Percentiles rank a stretch among this genome's conserved stretches.
Evolutionary conservation across 1,139 yeast genomes (phyloP).

Genomic region (Candida tetrigidarum): DNA sequence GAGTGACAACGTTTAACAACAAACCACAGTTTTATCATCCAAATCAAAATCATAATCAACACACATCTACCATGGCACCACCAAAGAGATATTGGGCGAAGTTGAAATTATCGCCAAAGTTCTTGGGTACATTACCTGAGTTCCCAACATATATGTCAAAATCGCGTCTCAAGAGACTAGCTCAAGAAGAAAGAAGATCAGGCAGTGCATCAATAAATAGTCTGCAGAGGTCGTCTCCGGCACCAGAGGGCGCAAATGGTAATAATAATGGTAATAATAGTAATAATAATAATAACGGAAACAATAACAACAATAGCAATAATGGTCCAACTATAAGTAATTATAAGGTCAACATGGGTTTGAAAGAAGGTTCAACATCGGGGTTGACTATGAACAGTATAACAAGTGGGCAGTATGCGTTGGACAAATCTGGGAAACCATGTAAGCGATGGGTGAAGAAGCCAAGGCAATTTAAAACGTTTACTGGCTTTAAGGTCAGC

Average conservation of each 20-base stretch:
- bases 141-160: conserved; percentile 37
- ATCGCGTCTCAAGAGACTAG: conserved; percentile 33
- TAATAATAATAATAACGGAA: neutral
- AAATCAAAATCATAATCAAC: no score
- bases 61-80: conserved; percentile 33
- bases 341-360: conserved; percentile 43
- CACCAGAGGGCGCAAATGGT: conserved; percentile 12
- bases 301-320: conserved; percentile 1
- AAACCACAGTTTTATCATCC: conserved; percentile 9
- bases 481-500: conserved; percentile 60
- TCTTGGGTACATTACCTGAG: conserved; percentile 39
- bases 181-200: conserved; percentile 31
- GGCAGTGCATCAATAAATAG: conserved; percentile 18
- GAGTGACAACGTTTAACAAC: no score
- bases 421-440: conserved; percentile 56
- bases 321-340: conserved; percentile 23
- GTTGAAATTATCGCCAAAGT: conserved; percentile 32
- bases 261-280: neutral
- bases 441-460: conserved; percentile 56
- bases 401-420: conserved; percentile 27
- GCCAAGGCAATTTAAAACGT: conserved; percentile 53
- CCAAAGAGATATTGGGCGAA: conserved; percentile 40
- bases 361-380: conserved; percentile 46
- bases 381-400: conserved; percentile 47
- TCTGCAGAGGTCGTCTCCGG: conserved; percentile 21